These are phyloP conservation scores for Lachnellula hyalina DNA, from an alignment of 2,329 filamentous ascomycete species.

Conservation along the genomic window DNA sequence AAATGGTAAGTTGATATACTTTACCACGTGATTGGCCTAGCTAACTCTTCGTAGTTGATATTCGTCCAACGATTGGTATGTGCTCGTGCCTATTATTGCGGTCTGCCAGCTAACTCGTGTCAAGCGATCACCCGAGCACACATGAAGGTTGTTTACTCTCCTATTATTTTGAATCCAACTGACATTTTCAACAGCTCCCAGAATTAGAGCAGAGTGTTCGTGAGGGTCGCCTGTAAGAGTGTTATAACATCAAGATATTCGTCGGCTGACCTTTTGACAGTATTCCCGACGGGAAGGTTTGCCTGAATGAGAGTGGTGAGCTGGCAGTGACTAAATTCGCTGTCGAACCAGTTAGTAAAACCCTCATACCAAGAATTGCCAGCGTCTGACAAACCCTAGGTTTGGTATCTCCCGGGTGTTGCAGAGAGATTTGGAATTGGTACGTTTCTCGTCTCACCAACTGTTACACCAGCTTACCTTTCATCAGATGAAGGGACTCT, in stretches of 20 bases:
- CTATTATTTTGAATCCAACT: slow-evolving; percentile 3
- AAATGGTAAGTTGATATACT: slow-evolving; percentile 43
- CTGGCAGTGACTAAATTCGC: slow-evolving; percentile 94
- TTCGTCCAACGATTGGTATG: slow-evolving; percentile 33
- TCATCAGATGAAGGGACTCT: slow-evolving; percentile 83
- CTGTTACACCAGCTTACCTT: slow-evolving; percentile 54
- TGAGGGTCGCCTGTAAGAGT: slow-evolving; percentile 61
- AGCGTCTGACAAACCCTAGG: slow-evolving; percentile 53
- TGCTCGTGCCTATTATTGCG: not conserved
- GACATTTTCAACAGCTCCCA: slow-evolving; percentile 52
- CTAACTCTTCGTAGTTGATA: slow-evolving; percentile 31
- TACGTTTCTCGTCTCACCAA: slow-evolving; percentile 7
- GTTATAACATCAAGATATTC: not conserved
- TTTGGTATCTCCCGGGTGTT: slow-evolving; percentile 81
- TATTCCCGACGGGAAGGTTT: slow-evolving; percentile 75
- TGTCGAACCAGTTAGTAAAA: slow-evolving; percentile 74
- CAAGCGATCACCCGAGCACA: slow-evolving; percentile 33
- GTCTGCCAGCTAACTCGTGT: slow-evolving; percentile 11
- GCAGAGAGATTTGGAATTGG: slow-evolving; percentile 85
- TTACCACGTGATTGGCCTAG: not conserved
- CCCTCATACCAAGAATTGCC: slow-evolving; percentile 32
- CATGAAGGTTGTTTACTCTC: slow-evolving; percentile 29
- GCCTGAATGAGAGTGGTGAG: slow-evolving; percentile 75
- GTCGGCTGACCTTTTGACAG: slow-evolving; percentile 18
- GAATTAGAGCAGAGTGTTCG: slow-evolving; percentile 87